These are phyloP conservation scores for Cyclaneusma minus DNA, from an alignment of 2,329 filamentous ascomycete genomes.

Conservation along the genomic window DNA sequence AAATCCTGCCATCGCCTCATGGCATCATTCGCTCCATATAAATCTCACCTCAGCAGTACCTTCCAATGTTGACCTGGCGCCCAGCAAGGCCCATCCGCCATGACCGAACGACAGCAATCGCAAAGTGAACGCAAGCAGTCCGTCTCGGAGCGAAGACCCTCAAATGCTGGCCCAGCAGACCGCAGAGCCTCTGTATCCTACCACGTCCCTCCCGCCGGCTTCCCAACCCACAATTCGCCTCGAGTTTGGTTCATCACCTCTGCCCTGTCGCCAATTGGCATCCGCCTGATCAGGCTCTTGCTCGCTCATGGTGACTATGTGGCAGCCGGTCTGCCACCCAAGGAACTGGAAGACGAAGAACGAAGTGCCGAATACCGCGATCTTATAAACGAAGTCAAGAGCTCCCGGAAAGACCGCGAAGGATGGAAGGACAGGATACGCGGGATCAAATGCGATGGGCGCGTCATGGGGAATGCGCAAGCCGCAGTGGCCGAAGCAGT, in stretches of 20 bases:
- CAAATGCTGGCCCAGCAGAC: too few relatives aligned
- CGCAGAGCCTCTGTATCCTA: too few relatives aligned
- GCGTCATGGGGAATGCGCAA: slow-evolving; percentile 38
- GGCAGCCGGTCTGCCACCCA: slow-evolving; percentile 65
- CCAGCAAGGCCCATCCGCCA: too few relatives aligned
- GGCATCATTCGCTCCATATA: too few relatives aligned
- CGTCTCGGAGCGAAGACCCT: too few relatives aligned
- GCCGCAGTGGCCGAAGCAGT: slow-evolving; percentile 79
- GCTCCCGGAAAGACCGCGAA: slow-evolving; percentile 45
- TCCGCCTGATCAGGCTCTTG: slow-evolving; percentile 66
- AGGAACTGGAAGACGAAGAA: slow-evolving; percentile 62
- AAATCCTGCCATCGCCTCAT: too few relatives aligned
- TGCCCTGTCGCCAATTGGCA: slow-evolving; percentile 69
- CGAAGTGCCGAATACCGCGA: slow-evolving; percentile 67
- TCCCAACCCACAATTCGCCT: slow-evolving; percentile 56
- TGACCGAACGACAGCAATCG: too few relatives aligned
- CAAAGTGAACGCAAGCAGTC: too few relatives aligned
- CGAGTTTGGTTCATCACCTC: slow-evolving; percentile 89
- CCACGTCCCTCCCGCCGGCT: too few relatives aligned
- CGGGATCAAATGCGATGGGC: slow-evolving; percentile 47
- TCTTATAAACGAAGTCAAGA: slow-evolving; percentile 58
- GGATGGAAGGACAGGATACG: slow-evolving; percentile 70
- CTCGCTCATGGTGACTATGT: slow-evolving; percentile 88
- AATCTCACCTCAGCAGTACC: too few relatives aligned
- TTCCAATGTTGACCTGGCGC: too few relatives aligned